phyloP scores from a whole-genome alignment of 345 rosid genomes.

The Lenwebbia sp. region DNA sequence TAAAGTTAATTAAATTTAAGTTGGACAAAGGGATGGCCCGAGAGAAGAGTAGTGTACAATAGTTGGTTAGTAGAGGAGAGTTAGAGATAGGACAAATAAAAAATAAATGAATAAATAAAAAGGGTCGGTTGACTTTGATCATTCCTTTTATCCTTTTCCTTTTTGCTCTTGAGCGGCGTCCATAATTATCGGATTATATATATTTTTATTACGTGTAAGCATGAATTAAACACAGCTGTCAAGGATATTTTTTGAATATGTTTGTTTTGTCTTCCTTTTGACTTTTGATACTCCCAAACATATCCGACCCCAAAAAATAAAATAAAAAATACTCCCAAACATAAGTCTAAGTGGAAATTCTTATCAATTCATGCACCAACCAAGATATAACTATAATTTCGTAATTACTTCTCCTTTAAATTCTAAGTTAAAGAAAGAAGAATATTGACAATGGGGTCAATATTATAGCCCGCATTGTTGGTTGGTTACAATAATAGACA shows the following conservation, averaged over 20 bases:
- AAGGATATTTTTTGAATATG: too few relatives aligned
- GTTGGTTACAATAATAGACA: background rate
- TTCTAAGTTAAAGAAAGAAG: background rate
- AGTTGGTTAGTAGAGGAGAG: background rate
- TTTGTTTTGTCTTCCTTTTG: background rate
- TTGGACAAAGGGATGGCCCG: background rate
- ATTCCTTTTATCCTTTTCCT: too few relatives aligned
- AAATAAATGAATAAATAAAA: too few relatives aligned
- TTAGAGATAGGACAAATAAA: too few relatives aligned
- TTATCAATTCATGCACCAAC: background rate
- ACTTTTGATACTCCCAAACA: too few relatives aligned
- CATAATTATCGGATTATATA: too few relatives aligned
- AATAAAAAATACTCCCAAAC: background rate
- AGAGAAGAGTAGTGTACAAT: background rate
- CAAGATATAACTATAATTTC: background rate
- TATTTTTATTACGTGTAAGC: too few relatives aligned
- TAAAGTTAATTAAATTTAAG: background rate
- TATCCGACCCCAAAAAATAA: too few relatives aligned
- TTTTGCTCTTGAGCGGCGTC: too few relatives aligned
- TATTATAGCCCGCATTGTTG: background rate
- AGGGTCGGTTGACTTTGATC: too few relatives aligned
- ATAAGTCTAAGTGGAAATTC: background rate
- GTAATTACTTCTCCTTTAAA: too few relatives aligned
- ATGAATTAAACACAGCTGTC: too few relatives aligned
- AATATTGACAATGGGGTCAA: background rate